Conservation (phyloP, 2,329 filamentous ascomycete species). For the Cladosporium sp. region DNA sequence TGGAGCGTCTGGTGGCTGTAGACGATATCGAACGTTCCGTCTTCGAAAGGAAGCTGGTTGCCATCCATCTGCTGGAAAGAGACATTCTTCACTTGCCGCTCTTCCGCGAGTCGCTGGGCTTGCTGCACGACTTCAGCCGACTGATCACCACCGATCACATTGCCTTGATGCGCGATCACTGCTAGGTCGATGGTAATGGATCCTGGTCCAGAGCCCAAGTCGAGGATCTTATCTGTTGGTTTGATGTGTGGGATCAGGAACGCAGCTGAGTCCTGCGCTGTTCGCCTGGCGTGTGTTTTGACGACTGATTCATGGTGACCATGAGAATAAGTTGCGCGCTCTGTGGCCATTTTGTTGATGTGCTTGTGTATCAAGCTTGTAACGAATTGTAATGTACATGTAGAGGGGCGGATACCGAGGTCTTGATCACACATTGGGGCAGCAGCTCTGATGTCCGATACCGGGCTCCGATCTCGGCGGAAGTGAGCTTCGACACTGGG, state of each 20-base stretch:
- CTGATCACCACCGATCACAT: constrained; percentile 9
- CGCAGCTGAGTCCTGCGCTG: constrained; percentile 13
- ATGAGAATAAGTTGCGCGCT: constrained; percentile 6
- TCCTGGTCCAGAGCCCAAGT: constrained; percentile 16
- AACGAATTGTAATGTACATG: background rate
- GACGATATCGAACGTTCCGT: constrained; percentile 29
- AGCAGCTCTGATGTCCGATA: background rate
- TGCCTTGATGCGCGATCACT: constrained; percentile 2
- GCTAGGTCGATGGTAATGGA: constrained; percentile 16
- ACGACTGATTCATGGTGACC: constrained; percentile 8
- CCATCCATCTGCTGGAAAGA: constrained; percentile 22
- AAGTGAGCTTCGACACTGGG: too few species aligned
- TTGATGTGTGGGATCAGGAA: constrained; percentile 18
- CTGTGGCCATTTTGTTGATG: background rate
- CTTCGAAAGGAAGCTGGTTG: constrained; percentile 26
- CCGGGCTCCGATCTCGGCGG: background rate
- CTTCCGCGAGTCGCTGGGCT: background rate
- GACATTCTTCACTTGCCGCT: constrained; percentile 8
- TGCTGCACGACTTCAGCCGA: constrained; percentile 2
- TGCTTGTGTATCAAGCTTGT: too few species aligned
- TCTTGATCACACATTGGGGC: background rate
- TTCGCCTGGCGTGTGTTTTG: constrained; percentile 10
- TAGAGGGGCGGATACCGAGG: background rate
- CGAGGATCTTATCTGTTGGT: constrained; percentile 13
- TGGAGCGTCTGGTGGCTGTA: constrained; percentile 29